These are phyloP conservation scores for Hemileia vastatrix DNA, from an alignment of 1,284 basidiomycete genomes.

Conservation along the genomic window DNA sequence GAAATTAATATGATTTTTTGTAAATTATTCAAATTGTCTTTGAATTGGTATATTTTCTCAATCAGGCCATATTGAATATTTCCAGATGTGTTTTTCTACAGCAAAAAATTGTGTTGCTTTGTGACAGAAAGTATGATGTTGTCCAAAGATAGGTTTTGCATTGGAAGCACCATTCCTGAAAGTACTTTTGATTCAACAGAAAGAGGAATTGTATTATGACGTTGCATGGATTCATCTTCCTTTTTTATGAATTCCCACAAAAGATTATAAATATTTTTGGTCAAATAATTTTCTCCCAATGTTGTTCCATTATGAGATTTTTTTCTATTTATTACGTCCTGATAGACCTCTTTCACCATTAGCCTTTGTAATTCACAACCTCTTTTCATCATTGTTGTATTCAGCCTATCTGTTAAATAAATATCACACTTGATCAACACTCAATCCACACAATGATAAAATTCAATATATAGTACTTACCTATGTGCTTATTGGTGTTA, in stretches of 20 bases:
- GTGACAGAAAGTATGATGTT: background rate
- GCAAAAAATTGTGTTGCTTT: conserved; percentile 5
- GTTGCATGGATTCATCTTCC: background rate
- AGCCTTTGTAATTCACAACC: conserved; percentile 2
- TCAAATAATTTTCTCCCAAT: too few relatives aligned
- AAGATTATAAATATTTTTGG: too few relatives aligned
- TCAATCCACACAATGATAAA: background rate
- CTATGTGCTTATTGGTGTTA: conserved; percentile 7
- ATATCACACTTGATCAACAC: background rate
- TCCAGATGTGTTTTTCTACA: background rate
- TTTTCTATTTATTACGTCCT: too few relatives aligned
- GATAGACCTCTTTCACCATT: background rate
- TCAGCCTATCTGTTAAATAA: background rate
- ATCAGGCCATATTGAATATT: conserved; percentile 3
- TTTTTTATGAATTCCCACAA: background rate
- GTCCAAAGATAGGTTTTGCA: background rate
- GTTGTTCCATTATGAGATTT: too few relatives aligned
- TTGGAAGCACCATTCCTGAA: background rate
- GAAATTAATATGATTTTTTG: too few relatives aligned
- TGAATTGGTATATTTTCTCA: conserved; percentile 1
- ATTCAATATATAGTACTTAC: background rate
- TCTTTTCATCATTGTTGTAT: background rate
- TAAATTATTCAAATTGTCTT: too few relatives aligned
- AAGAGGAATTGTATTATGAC: background rate
- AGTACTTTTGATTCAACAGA: background rate